Conservation (phyloP, 495 filamentous ascomycete genomes). For the Penicillium longicatenatum region DNA sequence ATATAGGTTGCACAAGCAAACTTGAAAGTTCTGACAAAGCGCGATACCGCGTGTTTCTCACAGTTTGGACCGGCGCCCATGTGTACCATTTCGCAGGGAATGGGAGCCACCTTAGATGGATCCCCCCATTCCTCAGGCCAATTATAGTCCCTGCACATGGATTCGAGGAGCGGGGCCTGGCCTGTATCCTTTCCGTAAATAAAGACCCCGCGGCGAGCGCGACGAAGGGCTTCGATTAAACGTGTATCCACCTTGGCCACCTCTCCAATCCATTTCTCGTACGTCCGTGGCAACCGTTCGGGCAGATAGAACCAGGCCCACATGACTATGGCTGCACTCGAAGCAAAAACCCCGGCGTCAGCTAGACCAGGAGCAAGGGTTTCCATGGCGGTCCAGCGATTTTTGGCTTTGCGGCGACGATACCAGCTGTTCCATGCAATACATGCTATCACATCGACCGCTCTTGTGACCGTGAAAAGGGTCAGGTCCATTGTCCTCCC, state of each 20-base stretch:
- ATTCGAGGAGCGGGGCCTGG: slow-evolving; percentile 66
- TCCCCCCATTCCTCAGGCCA: slow-evolving; percentile 76
- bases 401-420: slow-evolving; percentile 29
- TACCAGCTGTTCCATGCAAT: slow-evolving; percentile 61
- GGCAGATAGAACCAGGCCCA: slow-evolving; percentile 86
- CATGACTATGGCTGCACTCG: slow-evolving; percentile 82
- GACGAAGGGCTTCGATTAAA: slow-evolving; percentile 72
- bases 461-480: slow-evolving; percentile 74
- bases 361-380: slow-evolving; percentile 52
- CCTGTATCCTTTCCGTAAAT: slow-evolving; percentile 80
- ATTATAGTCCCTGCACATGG: slow-evolving; percentile 74
- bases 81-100: slow-evolving; percentile 88
- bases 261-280: slow-evolving; percentile 83
- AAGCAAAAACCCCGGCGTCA: slow-evolving; percentile 74
- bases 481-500: slow-evolving; percentile 88
- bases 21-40: slow-evolving; percentile 71
- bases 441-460: slow-evolving; percentile 70
- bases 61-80: slow-evolving; percentile 77
- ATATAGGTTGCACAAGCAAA: slow-evolving; percentile 81
- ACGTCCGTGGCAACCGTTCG: slow-evolving; percentile 67
- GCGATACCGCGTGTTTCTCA: slow-evolving; percentile 72
- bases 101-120: slow-evolving; percentile 69
- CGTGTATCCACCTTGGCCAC: slow-evolving; percentile 79
- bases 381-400: slow-evolving; percentile 56
- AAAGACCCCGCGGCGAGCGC: slow-evolving; percentile 62